phyloP scores from a whole-genome alignment of 2,329 filamentous ascomycete genomes.

The Ophiocordyceps camponoti-rufipedis region DNA sequence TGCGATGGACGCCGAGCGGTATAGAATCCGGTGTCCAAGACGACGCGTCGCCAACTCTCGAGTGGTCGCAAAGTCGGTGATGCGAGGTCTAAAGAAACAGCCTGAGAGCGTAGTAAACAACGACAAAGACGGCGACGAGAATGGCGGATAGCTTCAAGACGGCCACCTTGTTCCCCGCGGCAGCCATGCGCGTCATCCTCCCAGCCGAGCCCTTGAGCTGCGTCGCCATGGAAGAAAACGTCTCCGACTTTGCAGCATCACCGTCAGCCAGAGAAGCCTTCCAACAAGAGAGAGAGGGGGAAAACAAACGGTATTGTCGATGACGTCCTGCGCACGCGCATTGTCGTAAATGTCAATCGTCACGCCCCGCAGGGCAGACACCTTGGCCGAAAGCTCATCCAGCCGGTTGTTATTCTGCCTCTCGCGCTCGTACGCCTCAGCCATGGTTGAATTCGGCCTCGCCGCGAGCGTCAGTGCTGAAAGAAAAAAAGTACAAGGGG shows the following conservation, averaged over 20 bases:
- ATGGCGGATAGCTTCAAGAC: constrained; percentile 81
- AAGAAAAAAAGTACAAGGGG: neutral
- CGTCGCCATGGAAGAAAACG: constrained; percentile 73
- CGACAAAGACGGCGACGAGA: constrained; percentile 50
- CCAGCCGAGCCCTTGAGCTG: constrained; percentile 70
- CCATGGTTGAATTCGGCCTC: constrained; percentile 27
- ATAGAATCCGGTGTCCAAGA: too few relatives aligned
- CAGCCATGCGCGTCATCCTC: constrained; percentile 77
- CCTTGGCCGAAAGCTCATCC: constrained; percentile 77
- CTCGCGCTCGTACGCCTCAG: constrained; percentile 63
- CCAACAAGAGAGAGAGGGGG: neutral
- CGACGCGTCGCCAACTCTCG: too few relatives aligned
- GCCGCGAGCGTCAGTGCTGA: neutral
- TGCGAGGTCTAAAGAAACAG: constrained; percentile 31
- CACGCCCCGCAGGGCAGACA: constrained; percentile 78
- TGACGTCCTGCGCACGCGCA: constrained; percentile 69
- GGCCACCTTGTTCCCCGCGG: constrained; percentile 75
- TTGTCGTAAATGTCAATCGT: constrained; percentile 98
- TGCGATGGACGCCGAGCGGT: too few relatives aligned
- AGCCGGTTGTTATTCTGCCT: constrained; percentile 91
- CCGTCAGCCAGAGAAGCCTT: neutral
- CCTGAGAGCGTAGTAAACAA: constrained; percentile 56
- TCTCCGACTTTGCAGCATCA: constrained; percentile 54
- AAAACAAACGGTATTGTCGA: constrained; percentile 61
- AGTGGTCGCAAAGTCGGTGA: too few relatives aligned